Base-by-base conservation (phyloP, 768 basidiomycete species). In the Russula compacta region DNA sequence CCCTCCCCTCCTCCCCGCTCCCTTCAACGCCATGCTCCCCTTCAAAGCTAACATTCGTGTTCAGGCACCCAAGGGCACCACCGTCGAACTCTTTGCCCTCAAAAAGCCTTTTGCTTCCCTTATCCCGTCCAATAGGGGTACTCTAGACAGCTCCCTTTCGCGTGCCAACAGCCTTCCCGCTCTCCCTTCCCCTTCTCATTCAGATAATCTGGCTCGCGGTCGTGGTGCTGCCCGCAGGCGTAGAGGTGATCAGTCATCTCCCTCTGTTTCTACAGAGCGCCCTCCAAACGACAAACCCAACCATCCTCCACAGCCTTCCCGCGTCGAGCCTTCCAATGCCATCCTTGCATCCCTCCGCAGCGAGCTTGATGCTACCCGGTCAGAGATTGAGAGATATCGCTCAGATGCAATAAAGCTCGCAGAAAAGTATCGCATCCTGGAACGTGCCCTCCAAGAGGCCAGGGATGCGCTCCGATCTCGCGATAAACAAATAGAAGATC, bases 391-490 rank as follows among this genome's bases (percentile, higher is more conserved):
- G 75, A 79, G 53, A 79, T 78, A 60, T 77, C 79, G 79, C 63
- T 72, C 75, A 58, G 82, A 86, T 53, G 75, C 81, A 21, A 71
- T 78, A 33, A 81, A 79, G 50, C 73, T 85, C 38, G 79, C 85
- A 56, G 87, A 88, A 64, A 78, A 81, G 15, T 85, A 81, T 72
- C 80, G 76, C 70, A 71, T 77, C 69, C 76, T 89, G 52, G 87
- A 89, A 67, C 79, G 75, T 66, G 77, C 83, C 17, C 73, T 89
- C 60, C 81, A 77, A 67, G 86, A 88, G 66, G 82, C 84, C 51
- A 77, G 81, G 53, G 85, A 87, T 12, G 64, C 82, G 51, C 70
- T 89, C 65, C 78, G 77, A 59, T 64, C 75, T 1, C 79, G 81
- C 62, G 87, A 89, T 62, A 67, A 73, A 49, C 86, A 89, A 73